Evolutionary conservation across 1,284 basidiomycete species (phyloP).

Genomic region (Bjerkandera adusta): DNA sequence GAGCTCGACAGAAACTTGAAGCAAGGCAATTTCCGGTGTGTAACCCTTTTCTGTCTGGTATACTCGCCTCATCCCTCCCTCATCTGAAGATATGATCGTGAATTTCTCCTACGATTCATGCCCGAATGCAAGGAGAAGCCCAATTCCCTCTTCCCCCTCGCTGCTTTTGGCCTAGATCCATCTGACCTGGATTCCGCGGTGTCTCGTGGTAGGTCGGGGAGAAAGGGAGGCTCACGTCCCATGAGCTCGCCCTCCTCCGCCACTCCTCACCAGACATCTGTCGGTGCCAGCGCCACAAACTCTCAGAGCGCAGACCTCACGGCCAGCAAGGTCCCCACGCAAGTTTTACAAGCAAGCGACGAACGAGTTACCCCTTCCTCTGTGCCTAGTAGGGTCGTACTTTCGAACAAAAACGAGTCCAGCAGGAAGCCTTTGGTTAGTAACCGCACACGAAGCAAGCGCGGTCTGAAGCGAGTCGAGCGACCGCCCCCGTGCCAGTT

Average conservation of each 20-base stretch:
- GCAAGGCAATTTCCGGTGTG: slow-evolving; percentile 86
- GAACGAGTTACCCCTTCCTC: slow-evolving; percentile 63
- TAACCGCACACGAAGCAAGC: slow-evolving; percentile 69
- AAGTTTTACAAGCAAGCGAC: slow-evolving; percentile 62
- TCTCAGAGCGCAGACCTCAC: slow-evolving; percentile 48
- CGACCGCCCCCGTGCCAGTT: slow-evolving; percentile 36
- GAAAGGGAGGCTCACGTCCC: slow-evolving; percentile 45
- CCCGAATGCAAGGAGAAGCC: slow-evolving; percentile 93
- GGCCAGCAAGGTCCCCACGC: slow-evolving; percentile 76
- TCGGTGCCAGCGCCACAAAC: slow-evolving; percentile 55
- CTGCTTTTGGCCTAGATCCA: slow-evolving; percentile 89
- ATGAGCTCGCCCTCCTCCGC: slow-evolving; percentile 36
- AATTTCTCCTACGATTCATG: slow-evolving; percentile 99
- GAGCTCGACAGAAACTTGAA: slow-evolving; percentile 86
- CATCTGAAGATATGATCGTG: slow-evolving; percentile 85
- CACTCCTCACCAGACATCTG: slow-evolving; percentile 46
- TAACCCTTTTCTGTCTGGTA: slow-evolving; percentile 8
- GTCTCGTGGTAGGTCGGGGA: slow-evolving; percentile 60
- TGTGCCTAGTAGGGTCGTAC: slow-evolving; percentile 64
- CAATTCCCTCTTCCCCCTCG: slow-evolving; percentile 83
- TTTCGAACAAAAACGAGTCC: slow-evolving; percentile 71
- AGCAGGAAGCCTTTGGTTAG: slow-evolving; percentile 45
- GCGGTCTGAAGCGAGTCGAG: slow-evolving; percentile 61
- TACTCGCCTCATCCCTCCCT: background rate
- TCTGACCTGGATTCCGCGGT: slow-evolving; percentile 55